A percentile compares a stretch with the other conserved stretches of the same genome.
phyloP scores from a whole-genome alignment of 1,139 yeast species.

The Scheffersomyces stambukii region DNA sequence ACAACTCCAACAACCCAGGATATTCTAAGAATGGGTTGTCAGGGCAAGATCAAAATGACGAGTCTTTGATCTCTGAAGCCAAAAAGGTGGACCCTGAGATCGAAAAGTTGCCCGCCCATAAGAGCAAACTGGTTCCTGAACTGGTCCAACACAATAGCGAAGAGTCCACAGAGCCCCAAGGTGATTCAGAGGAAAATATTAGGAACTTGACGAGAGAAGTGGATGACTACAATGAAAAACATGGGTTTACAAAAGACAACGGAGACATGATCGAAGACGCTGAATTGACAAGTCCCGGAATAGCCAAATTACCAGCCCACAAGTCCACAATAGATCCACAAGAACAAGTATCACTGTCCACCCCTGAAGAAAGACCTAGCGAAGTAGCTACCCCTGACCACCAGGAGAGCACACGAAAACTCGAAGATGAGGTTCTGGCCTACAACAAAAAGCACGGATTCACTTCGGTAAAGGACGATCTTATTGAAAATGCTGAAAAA shows the following conservation, averaged over 20 bases:
- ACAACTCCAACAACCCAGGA: too few species aligned
- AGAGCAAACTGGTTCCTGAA: slow-evolving; percentile 2
- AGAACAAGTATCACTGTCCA: slow-evolving; percentile 4
- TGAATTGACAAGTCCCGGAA: slow-evolving; percentile 17
- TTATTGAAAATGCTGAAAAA: slow-evolving; percentile 27
- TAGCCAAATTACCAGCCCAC: slow-evolving; percentile 18
- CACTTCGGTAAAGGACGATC: slow-evolving; percentile 20
- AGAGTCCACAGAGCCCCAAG: slow-evolving; percentile 1
- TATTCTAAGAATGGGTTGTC: neutral
- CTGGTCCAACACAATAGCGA: neutral
- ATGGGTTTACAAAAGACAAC: neutral
- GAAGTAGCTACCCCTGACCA: slow-evolving; percentile 1
- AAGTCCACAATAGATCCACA: slow-evolving; percentile 5
- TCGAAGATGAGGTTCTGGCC: slow-evolving; percentile 21
- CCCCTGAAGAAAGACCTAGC: slow-evolving; percentile 2
- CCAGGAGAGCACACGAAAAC: slow-evolving; percentile 5
- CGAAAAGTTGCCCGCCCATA: slow-evolving; percentile 1
- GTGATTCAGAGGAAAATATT: neutral
- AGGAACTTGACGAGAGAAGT: slow-evolving; percentile 1
- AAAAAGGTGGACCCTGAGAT: slow-evolving; percentile 1
- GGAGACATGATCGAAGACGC: slow-evolving; percentile 22
- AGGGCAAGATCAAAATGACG: slow-evolving; percentile 3
- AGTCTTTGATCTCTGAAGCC: slow-evolving; percentile 2
- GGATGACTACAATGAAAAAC: neutral
- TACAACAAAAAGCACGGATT: slow-evolving; percentile 27